Percentiles rank a stretch among this genome's conserved stretches.
Conservation (phyloP, 257 asterid species). For the Hygrophila difformis region DNA sequence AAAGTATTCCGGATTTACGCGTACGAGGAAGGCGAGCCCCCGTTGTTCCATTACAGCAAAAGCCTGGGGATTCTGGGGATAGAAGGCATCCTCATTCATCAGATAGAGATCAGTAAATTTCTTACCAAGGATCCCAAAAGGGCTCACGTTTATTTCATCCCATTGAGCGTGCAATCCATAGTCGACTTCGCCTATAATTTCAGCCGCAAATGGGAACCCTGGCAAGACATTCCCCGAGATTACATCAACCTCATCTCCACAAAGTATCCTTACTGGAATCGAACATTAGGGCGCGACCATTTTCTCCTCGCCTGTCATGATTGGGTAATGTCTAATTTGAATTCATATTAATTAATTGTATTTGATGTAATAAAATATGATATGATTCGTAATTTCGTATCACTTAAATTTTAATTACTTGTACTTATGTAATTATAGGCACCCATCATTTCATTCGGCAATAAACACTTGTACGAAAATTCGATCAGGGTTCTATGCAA, state of each 20-base stretch:
- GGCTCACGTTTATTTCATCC: slow-evolving; percentile 38
- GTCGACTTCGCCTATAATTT: slow-evolving; percentile 25
- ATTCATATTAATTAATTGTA: too few relatives aligned
- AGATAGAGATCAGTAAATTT: slow-evolving; percentile 41
- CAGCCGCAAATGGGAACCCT: slow-evolving; percentile 33
- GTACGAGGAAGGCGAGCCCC: slow-evolving; percentile 61
- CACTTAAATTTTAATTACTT: too few relatives aligned
- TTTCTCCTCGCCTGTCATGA: slow-evolving; percentile 50
- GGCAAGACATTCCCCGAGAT: slow-evolving; percentile 38
- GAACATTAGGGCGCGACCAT: slow-evolving; percentile 40
- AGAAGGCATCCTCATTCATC: slow-evolving; percentile 50
- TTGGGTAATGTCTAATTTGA: slow-evolving; percentile 38
- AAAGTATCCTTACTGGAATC: slow-evolving; percentile 46
- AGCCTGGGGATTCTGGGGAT: slow-evolving; percentile 43
- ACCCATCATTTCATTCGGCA: too few relatives aligned
- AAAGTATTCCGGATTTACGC: slow-evolving; percentile 34
- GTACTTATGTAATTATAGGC: not conserved
- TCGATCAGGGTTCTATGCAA: slow-evolving; percentile 51
- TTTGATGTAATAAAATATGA: too few relatives aligned
- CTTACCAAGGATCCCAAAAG: slow-evolving; percentile 31
- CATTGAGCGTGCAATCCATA: slow-evolving; percentile 39
- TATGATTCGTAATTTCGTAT: too few relatives aligned
- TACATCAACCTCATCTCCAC: slow-evolving; percentile 32
- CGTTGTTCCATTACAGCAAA: slow-evolving; percentile 43
- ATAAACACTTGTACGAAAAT: slow-evolving; percentile 38